phyloP scores from a whole-genome alignment of 73 alveolate species.

The Paramecium sonneborni region DNA sequence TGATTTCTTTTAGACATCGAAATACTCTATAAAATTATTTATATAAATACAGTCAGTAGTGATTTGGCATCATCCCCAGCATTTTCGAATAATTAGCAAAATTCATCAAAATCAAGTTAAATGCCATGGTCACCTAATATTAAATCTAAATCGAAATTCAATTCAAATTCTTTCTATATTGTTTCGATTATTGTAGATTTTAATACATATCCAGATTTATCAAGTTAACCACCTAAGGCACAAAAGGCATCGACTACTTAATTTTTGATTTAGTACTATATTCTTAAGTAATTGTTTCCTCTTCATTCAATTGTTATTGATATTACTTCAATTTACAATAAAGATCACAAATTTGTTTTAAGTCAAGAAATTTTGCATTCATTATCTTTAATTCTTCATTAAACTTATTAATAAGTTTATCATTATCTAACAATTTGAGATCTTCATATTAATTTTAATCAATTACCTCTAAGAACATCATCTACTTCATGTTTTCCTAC shows the following conservation, averaged over 20 bases:
- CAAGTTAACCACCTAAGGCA: slow-evolving; percentile 73
- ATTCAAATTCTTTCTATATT: slow-evolving; percentile 68
- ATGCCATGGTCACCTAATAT: slow-evolving; percentile 69
- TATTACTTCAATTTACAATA: not conserved
- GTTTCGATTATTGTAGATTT: slow-evolving; percentile 63
- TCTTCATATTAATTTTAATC: not conserved
- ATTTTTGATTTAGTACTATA: not conserved
- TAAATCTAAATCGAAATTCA: slow-evolving; percentile 70
- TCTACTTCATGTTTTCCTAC: not conserved
- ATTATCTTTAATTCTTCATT: not conserved
- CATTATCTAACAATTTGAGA: not conserved
- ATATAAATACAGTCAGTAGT: not conserved
- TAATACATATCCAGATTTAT: slow-evolving; percentile 62
- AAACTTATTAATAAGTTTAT: not conserved
- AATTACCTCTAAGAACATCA: not conserved
- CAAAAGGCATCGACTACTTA: slow-evolving; percentile 73
- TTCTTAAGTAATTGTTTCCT: not conserved
- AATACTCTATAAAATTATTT: not conserved
- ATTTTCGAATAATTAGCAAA: not conserved
- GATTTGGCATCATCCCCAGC: slow-evolving; percentile 45
- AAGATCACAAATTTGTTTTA: not conserved
- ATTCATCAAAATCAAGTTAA: not conserved
- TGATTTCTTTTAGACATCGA: not conserved
- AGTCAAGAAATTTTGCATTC: not conserved
- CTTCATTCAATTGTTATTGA: not conserved